Conservation (phyloP, 2,329 filamentous ascomycete genomes). For the Arthrobotrys conoides region DNA sequence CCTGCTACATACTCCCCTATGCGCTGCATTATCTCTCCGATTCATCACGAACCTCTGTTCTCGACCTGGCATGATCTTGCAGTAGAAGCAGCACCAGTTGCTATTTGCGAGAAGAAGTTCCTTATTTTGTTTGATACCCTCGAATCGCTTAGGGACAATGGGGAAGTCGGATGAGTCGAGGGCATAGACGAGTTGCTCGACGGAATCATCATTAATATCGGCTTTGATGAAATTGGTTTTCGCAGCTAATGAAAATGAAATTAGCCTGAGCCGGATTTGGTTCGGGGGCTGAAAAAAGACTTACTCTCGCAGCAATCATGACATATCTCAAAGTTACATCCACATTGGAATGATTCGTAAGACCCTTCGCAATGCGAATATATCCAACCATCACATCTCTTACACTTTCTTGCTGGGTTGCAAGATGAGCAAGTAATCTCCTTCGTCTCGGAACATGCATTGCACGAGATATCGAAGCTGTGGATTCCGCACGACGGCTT, state of each 20-base stretch:
- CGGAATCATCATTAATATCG: constrained; percentile 23
- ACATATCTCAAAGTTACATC: constrained; percentile 49
- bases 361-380: constrained; percentile 49
- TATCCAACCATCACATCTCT: constrained; percentile 50
- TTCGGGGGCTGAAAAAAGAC: neutral
- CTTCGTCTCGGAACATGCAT: constrained; percentile 39
- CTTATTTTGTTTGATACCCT: constrained; percentile 19
- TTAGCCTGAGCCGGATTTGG: neutral
- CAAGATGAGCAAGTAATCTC: constrained; percentile 56
- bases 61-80: constrained; percentile 55
- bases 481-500: constrained; percentile 47
- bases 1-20: constrained; percentile 23
- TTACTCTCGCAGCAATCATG: constrained; percentile 50
- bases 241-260: constrained; percentile 23
- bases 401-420: constrained; percentile 51
- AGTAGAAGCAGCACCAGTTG: constrained; percentile 58
- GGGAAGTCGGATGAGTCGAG: constrained; percentile 51
- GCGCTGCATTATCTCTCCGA: constrained; percentile 6
- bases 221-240: constrained; percentile 40
- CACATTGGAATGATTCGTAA: constrained; percentile 43
- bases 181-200: constrained; percentile 49
- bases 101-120: constrained; percentile 32
- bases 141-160: constrained; percentile 39
- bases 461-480: constrained; percentile 40
- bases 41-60: constrained; percentile 27